Percentiles rank a stretch among this genome's conserved stretches.
Conservation (phyloP, 495 filamentous ascomycete species). For the Penicillium mononematosum region DNA sequence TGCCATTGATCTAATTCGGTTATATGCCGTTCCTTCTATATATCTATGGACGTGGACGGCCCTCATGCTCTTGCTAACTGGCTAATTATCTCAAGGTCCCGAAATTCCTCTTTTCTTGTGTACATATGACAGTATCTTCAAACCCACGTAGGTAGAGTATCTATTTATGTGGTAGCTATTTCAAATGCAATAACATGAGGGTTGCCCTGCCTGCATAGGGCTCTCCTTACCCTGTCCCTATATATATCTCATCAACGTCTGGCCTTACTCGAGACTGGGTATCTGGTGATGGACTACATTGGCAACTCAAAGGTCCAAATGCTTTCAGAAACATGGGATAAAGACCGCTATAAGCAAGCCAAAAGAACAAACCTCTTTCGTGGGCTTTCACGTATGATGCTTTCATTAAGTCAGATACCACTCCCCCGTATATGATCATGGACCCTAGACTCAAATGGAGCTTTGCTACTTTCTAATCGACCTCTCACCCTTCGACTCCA, state of each 20-base stretch:
- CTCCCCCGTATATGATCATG: conserved; percentile 25
- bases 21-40: no score
- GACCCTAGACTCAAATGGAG: conserved; percentile 20
- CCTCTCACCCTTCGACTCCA: conserved; percentile 22
- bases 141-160: no score
- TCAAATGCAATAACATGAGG: no score
- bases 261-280: conserved; percentile 19
- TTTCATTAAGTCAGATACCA: conserved; percentile 22
- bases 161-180: no score
- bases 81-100: no score
- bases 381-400: conserved; percentile 25
- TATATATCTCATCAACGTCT: conserved; percentile 18
- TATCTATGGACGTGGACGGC: no score
- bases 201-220: no score
- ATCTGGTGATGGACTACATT: conserved; percentile 35
- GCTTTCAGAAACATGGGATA: conserved; percentile 5
- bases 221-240: conserved; percentile 17
- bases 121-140: no score
- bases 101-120: no score
- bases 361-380: conserved; percentile 28
- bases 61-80: no score
- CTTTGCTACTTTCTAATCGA: conserved; percentile 18
- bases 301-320: conserved; percentile 13
- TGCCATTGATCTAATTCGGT: no score
- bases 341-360: not conserved